These are phyloP conservation scores for Mycena rebaudengoi DNA, from an alignment of 768 basidiomycete genomes.

Conservation along the genomic window DNA sequence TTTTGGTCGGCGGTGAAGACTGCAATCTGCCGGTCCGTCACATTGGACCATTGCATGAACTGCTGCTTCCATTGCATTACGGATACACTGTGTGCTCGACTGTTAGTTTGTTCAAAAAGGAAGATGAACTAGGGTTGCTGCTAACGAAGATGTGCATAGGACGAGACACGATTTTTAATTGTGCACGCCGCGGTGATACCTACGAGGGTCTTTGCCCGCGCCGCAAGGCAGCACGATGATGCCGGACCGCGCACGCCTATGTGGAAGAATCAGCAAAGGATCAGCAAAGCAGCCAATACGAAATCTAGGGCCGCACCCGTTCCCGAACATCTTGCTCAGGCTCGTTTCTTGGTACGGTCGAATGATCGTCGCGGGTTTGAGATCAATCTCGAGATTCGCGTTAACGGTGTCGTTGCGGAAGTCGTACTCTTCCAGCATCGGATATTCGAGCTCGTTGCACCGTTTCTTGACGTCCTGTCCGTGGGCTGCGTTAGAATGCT, in stretches of 20 bases:
- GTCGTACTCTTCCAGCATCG: slow-evolving; percentile 99
- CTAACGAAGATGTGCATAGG: slow-evolving; percentile 96
- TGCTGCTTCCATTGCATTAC: slow-evolving; percentile 99
- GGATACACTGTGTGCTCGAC: slow-evolving; percentile 63
- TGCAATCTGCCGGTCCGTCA: slow-evolving; percentile 95
- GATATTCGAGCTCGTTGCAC: slow-evolving; percentile 96
- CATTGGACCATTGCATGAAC: slow-evolving; percentile 98
- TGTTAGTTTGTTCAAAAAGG: slow-evolving; percentile 21
- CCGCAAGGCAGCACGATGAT: slow-evolving; percentile 99
- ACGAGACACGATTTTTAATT: slow-evolving; percentile 98
- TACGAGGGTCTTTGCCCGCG: slow-evolving; percentile 97
- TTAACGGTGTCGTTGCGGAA: slow-evolving; percentile 98
- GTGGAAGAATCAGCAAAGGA: slow-evolving; percentile 24
- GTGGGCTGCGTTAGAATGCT: neutral
- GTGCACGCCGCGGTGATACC: slow-evolving; percentile 99
- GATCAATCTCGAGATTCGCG: slow-evolving; percentile 96
- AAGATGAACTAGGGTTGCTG: neutral
- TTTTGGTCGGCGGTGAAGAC: slow-evolving; percentile 98
- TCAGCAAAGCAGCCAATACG: slow-evolving; percentile 13
- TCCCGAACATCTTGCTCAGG: slow-evolving; percentile 99
- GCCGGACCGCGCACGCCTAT: slow-evolving; percentile 93
- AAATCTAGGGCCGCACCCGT: slow-evolving; percentile 74
- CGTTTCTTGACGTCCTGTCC: slow-evolving; percentile 91
- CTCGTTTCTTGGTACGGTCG: slow-evolving; percentile 99
- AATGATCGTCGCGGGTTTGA: slow-evolving; percentile 97